Evolutionary conservation across 768 basidiomycete species (phyloP).

Genomic region (Trametes meyenii): DNA sequence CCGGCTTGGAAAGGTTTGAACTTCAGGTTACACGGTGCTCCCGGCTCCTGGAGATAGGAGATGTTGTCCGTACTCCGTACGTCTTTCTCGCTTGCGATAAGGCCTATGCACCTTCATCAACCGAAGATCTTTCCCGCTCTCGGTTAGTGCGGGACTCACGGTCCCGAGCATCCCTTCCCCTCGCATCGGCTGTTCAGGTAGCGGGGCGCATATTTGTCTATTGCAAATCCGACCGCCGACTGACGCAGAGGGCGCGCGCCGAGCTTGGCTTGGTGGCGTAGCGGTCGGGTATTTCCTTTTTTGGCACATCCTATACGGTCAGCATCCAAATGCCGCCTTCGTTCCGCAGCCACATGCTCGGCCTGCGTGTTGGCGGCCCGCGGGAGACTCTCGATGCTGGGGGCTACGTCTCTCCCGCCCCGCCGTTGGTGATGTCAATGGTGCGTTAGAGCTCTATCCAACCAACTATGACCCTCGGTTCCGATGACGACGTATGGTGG

Average conservation of each 20-base stretch:
- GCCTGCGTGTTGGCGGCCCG: too few relatives aligned
- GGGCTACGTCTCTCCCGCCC: too few relatives aligned
- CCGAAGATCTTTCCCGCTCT: background rate
- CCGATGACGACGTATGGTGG: too few relatives aligned
- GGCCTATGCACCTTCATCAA: background rate
- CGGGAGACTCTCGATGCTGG: too few relatives aligned
- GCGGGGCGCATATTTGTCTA: background rate
- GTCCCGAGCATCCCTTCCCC: too few relatives aligned
- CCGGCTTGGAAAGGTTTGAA: background rate
- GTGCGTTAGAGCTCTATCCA: too few relatives aligned
- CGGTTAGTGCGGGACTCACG: background rate
- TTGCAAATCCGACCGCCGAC: conserved; percentile 1
- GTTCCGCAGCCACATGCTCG: background rate
- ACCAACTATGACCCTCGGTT: too few relatives aligned
- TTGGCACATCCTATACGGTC: background rate
- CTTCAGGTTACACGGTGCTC: background rate
- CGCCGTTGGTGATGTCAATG: too few relatives aligned
- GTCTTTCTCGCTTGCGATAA: background rate
- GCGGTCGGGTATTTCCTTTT: conserved; percentile 13
- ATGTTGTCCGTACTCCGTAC: background rate
- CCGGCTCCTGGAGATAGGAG: conserved; percentile 5
- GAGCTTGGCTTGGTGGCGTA: background rate
- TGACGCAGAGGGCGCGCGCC: too few relatives aligned
- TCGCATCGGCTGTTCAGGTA: too few relatives aligned
- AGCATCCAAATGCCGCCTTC: background rate